A percentile compares a stretch with the other conserved stretches of the same genome.
These are phyloP conservation scores for Brassica juncea DNA, from an alignment of 345 rosid genomes.

Conservation along the genomic window DNA sequence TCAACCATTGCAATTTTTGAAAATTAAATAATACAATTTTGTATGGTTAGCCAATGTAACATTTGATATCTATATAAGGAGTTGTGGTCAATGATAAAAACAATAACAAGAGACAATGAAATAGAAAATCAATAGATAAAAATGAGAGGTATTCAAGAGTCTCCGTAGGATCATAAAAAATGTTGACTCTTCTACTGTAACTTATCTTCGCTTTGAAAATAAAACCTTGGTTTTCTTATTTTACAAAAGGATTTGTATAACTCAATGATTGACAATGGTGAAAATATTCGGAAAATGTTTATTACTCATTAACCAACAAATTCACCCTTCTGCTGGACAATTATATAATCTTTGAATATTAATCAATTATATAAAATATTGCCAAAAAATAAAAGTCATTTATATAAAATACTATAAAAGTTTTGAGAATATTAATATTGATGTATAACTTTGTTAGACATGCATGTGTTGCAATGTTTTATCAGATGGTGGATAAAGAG, in stretches of 20 bases:
- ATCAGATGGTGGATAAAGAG: no score
- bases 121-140: neutral
- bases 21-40: no score
- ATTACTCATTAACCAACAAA: neutral
- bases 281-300: neutral
- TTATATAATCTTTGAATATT: neutral
- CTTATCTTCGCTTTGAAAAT: neutral
- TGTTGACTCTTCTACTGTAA: neutral
- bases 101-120: neutral
- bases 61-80: neutral
- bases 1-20: no score
- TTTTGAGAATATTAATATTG: no score
- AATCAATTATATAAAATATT: neutral
- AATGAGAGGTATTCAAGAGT: neutral
- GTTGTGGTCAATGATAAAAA: neutral
- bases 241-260: no score
- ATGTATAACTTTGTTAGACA: no score
- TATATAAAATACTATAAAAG: no score
- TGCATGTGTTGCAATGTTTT: no score
- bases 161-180: neutral
- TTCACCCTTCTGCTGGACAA: neutral
- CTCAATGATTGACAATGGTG: neutral
- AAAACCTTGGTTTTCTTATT: no score
- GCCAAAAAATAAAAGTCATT: no score
- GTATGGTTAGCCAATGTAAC: neutral